Evolutionary conservation across 2,329 filamentous ascomycete species (phyloP), one percentile per base, ranked within the genome.

Genomic region (Arthrobotrys pseudoclavata): DNA sequence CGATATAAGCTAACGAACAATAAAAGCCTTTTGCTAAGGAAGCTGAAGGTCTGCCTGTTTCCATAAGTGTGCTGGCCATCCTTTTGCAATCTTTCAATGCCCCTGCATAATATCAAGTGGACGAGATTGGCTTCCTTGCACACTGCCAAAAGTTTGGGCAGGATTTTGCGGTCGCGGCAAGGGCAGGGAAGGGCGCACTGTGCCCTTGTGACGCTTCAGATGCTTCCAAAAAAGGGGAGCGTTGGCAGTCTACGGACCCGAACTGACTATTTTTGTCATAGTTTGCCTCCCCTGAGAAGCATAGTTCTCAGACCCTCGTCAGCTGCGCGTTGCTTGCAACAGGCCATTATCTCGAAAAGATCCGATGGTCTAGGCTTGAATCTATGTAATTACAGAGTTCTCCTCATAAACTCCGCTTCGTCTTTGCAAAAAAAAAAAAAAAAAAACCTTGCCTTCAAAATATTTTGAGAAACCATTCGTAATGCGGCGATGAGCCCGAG

Each of bases 271-370:
- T 72, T 72, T 72, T 72, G 57, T 64, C 40, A 50, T 61, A 66
- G 69, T 72, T 72, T 72, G 69, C 61, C 69, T 72, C 69, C 69
- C 69, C 60, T 71, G 68, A 71, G 68, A 34, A 71, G 40, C 45
- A 37, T 20, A 60, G 50, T 52, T 50, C 55, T 66, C 42, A 18
- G 18, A 40, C 57, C 47, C 48, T 55, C 55, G 34, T 70, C 55
- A 55, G 52, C 52, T 63, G 40, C 24, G 47, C 47, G 12, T 4
- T 13, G 24, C 34, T 63, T n/a, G 34, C 55, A 24, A 20, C 34
- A 20, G 55, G 13, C 55, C 31, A 60, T 42, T 53, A n/a, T 18
- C 24, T 26, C 24, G 18, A 50, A 50, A 60, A 60, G 31, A 20
- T 42, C 55, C 55, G 55, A 60, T 42, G 55, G 55, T 26, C 55